Base-by-base conservation (phyloP, 345 rosid genomes). In the Nasturtium officinale region DNA sequence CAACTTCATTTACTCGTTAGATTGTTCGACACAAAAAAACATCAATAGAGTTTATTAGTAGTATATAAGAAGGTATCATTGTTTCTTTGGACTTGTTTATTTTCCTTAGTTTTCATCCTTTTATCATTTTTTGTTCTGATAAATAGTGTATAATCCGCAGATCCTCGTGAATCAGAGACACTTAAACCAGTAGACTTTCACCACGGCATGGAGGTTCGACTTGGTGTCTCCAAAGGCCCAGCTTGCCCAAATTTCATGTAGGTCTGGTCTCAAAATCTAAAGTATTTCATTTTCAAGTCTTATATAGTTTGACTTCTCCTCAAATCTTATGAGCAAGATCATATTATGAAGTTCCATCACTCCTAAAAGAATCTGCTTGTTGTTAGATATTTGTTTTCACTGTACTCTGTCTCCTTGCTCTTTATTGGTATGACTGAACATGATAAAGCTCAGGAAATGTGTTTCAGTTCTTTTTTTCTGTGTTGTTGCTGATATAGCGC, bases 181-280 rank as follows among this genome's bases (percentile, higher is more conserved):
- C 43, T 77, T 57, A 78, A 81, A 72, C 88, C 89, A 6, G 60
- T 66, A 8, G 88, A 90, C 79, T 77, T 87, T 82, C 97, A 90
- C 77, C 95, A 87, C 17, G 92, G 76, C 15, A 86, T 82, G 91
- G 92, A 90, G 83, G 88, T 90, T 79, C 85, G 84, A 23, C 83
- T 85, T 20, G 88, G 92, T 42, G 68, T 89, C 38, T 89, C 90
- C 28, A 85, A 85, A 78, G 95, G 89, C 29, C 95, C 95, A 3
- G 83, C 78, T 53, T 77, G 81, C 56, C 88, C 90, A 25, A 85
- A 84, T 59, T 87, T 87, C 82, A 71, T 85, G 54, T 90, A 77
- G 80, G 11, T 4, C 45, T n/a, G 20, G 11, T 18, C 18, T 43
- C 9, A 45, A 16, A n/a, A 30, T 17, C 28, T n/a, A 40, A 16